phyloP scores from a whole-genome alignment of 495 filamentous ascomycete genomes.

The Barbatosphaeria neglecta region DNA sequence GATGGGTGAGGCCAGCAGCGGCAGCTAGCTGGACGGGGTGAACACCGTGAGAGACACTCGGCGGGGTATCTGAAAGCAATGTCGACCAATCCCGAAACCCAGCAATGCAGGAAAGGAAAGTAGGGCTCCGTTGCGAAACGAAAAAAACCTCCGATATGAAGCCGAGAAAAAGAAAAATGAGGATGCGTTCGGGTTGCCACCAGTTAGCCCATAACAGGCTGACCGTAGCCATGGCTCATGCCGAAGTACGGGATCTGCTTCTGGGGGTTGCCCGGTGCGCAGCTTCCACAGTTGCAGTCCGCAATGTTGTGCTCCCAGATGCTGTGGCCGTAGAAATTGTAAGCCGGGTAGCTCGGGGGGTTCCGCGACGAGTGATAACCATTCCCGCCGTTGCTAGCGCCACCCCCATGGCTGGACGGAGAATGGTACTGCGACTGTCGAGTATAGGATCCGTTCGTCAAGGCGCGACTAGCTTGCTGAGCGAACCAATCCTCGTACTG shows the following conservation, averaged over 20 bases:
- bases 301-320: conserved; percentile 49
- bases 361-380: conserved; percentile 30
- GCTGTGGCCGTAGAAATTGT: conserved; percentile 43
- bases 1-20: not conserved
- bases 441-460: conserved; percentile 17
- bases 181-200: not conserved
- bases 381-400: too few species aligned
- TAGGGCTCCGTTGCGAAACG: conserved; percentile 1
- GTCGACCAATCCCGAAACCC: conserved; percentile 15
- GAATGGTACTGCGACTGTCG: conserved; percentile 15
- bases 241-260: conserved; percentile 56
- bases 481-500: conserved; percentile 36
- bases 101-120: conserved; percentile 10
- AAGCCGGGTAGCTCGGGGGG: conserved; percentile 19
- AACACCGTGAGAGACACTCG: conserved; percentile 1
- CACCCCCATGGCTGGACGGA: conserved; percentile 29
- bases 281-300: conserved; percentile 60
- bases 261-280: conserved; percentile 33
- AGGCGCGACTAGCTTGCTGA: conserved; percentile 14
- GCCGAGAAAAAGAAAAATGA: not conserved
- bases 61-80: conserved; percentile 31
- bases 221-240: conserved; percentile 43
- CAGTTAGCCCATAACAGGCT: conserved; percentile 55
- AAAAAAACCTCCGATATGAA: not conserved
- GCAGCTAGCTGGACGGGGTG: not conserved